Conservation (phyloP, 345 rosid species). For the Populus simonii region DNA sequence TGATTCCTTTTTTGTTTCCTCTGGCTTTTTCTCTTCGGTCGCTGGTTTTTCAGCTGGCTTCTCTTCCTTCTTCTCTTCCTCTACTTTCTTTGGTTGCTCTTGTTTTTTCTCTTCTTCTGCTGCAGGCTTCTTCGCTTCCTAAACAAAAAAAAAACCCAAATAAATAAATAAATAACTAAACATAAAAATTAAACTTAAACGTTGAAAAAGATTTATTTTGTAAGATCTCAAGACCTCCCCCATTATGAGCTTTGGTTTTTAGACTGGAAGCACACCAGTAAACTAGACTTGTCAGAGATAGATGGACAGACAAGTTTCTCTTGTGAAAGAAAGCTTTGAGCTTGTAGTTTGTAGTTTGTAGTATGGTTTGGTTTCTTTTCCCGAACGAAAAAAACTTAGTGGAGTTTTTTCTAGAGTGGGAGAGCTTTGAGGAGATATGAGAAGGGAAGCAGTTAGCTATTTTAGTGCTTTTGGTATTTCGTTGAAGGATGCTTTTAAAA, state of each 20-base stretch:
- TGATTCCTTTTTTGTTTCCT: constrained; percentile 39
- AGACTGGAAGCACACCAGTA: background rate
- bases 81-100: constrained; percentile 37
- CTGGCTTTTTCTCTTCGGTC: constrained; percentile 37
- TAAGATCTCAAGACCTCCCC: constrained; percentile 47
- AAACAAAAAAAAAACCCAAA: background rate
- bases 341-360: background rate
- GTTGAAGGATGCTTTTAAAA: no score
- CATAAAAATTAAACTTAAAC: background rate
- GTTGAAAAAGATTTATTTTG: background rate
- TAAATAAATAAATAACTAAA: background rate
- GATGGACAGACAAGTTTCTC: constrained; percentile 9
- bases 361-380: background rate
- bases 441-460: background rate
- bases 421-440: constrained; percentile 16
- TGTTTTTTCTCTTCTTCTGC: constrained; percentile 39
- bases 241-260: constrained; percentile 35
- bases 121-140: constrained; percentile 56
- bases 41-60: constrained; percentile 28
- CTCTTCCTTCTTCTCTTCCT: constrained; percentile 23
- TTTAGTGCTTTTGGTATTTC: background rate
- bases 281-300: background rate
- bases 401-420: background rate
- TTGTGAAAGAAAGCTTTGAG: background rate
- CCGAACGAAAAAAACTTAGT: background rate